Base-by-base conservation (phyloP, 2,329 filamentous ascomycete species). In the Cadophora sp. region DNA sequence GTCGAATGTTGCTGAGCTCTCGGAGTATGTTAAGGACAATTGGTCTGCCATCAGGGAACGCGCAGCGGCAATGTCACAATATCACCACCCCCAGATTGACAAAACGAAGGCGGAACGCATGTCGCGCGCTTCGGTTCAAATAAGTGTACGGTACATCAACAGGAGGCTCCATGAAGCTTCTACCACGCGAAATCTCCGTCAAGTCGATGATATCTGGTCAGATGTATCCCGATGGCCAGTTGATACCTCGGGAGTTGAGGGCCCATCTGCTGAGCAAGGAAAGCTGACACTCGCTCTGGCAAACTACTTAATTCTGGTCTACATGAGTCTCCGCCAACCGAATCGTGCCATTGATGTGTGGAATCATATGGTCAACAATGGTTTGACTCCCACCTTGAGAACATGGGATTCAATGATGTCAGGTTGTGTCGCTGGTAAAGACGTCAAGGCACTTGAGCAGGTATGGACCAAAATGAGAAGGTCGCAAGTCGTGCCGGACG, bases 331-430 rank as follows among this genome's bases (percentile, higher is more conserved):
- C n/a, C 74, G 76, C 20, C 76, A 79, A 53, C 74, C 80, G 4
- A 72, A 80, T 39, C 74, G 77, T 13, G 83, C 85, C 0, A 79
- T 87, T n/a, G 78, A 83, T 33, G 80, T 87, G 3, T 88, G 86
- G 86, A 86, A 87, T 65, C 77, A 82, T 66, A 85, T 88, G 83
- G 74, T 84, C 16, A 76, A 79, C 51, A 78, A 85, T 61, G 86
- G 85, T 0, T 75, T 90, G 36, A 77, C 80, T 65, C 89, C 91
- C 16, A 88, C 84, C 7, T 73, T 90, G 64, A 84, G 81, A 71
- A 90, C 91, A 0, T 96, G 91, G 86, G 90, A 88, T 47, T 81
- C 86, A 51, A 91, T 96, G 85, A 86, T 96, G 71, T 83, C 87
- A 65, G 92, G 92, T 1, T 93, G 89, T 78, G 86, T 85, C 74